These are phyloP conservation scores for Trichoderma lentiforme DNA, from an alignment of 2,329 filamentous ascomycete species.

Conservation along the genomic window DNA sequence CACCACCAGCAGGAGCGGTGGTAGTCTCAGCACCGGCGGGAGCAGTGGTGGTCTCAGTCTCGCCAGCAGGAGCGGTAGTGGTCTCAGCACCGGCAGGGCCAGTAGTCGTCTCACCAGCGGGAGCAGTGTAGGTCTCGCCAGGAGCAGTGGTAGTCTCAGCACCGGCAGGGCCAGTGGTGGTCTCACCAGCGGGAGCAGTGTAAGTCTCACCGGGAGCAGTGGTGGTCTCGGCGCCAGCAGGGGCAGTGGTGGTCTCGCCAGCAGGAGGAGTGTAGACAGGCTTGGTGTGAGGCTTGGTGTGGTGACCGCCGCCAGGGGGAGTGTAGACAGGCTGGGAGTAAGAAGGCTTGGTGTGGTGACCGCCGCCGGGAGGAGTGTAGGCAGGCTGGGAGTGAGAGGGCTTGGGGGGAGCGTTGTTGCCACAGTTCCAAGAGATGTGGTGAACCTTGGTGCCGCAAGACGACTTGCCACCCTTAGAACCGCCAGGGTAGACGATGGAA, in stretches of 20 bases:
- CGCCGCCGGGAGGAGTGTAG: background rate
- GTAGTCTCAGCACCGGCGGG: constrained; percentile 20
- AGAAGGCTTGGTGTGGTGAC: background rate
- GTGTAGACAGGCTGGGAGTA: background rate
- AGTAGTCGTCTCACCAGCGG: background rate
- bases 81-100: constrained; percentile 24
- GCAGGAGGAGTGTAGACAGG: constrained; percentile 8
- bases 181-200: constrained; percentile 8
- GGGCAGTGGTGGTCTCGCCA: background rate
- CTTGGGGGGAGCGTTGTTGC: constrained; percentile 6
- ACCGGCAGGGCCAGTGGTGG: background rate
- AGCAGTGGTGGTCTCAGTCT: constrained; percentile 24
- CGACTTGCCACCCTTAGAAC: constrained; percentile 47
- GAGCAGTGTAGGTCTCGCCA: background rate
- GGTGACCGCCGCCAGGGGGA: background rate
- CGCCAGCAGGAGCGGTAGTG: constrained; percentile 24
- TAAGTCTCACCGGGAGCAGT: constrained; percentile 3
- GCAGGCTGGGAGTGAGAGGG: background rate
- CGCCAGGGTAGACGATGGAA: constrained; percentile 63
- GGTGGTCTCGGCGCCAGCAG: background rate
- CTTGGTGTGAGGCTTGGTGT: background rate
- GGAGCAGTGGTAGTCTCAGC: constrained; percentile 22
- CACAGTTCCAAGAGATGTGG: constrained; percentile 48
- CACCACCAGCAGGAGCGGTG: constrained; percentile 15
- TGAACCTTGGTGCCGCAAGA: constrained; percentile 71